Evolutionary conservation across 192 early-diverging fungal genomes (phyloP), one percentile per base, ranked within the genome.

Genomic region (Podila clonocystis): DNA sequence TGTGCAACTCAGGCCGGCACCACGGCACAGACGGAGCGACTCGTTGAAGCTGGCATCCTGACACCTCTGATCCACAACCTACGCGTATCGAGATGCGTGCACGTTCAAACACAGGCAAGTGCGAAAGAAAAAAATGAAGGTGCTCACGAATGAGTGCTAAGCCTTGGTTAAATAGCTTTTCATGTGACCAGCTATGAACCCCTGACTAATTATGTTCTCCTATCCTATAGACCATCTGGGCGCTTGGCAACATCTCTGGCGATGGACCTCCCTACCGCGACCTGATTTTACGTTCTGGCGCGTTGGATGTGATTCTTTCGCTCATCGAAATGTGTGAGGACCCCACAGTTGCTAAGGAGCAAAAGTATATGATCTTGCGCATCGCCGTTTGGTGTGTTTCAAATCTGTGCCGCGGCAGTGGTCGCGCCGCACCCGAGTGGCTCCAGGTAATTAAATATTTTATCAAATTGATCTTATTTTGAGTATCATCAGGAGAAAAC

Each of bases 311-410:
- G 36, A 80, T 80, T 17, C 41, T 80, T 26, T 71, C 72, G 22
- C 67, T 80, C 11, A 80, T 80, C 17, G 70, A 80, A 24, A 80
- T 80, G 77, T 80, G 77, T 31, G 77, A 80, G 4, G 71, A 80
- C 33, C 77, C 77, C 0, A 50, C 70, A 4, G 71, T 80, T n/a
- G 66, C 70, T 2, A 80, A 80, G 58, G 77, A 80, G 33, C 77
- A 80, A 63, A 80, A 73, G 48, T 80, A 80, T 13, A 80, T 80
- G 77, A 80, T 80, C 24, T 31, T 80, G 57, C 65, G 71, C 48
- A 80, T 80, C 52, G 77, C 77, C 26, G 77, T 80, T 4, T 80
- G 77, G 77, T 80, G 77, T n/a, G 77, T 80, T 7, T 80, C 77
- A 0, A 80, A 80, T 34, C 62, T 80, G 2, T 80, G 77, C 41